Percentiles rank a stretch among this genome's conserved stretches.
These are phyloP conservation scores for Leishmania gerbilli DNA, from an alignment of 208 protist species.

Conservation along the genomic window DNA sequence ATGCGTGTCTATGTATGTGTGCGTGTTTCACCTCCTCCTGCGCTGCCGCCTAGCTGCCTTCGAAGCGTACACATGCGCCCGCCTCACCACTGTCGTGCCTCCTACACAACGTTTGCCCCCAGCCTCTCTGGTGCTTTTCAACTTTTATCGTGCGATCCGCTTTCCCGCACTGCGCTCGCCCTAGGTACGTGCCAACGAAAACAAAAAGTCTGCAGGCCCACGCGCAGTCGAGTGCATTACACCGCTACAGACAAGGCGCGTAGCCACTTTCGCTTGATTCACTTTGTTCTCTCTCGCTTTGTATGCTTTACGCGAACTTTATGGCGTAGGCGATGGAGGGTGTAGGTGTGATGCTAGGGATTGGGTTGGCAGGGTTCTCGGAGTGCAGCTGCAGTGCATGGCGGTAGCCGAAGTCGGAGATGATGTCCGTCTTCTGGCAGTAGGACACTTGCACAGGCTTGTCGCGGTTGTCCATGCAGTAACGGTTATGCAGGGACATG, in stretches of 20 bases:
- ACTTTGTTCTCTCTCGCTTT: neutral
- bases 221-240: neutral
- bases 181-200: no score
- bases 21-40: neutral
- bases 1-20: neutral
- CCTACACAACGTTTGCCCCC: neutral
- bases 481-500: conserved; percentile 43
- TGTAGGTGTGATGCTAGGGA: conserved; percentile 23
- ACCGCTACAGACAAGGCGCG: neutral
- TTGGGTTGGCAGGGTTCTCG: conserved; percentile 65
- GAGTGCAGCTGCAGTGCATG: conserved; percentile 56
- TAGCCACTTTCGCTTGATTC: neutral
- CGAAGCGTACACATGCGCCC: neutral
- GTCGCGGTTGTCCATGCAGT: conserved; percentile 57
- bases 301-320: conserved; percentile 18
- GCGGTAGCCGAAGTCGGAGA: conserved; percentile 64
- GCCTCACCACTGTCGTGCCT: neutral
- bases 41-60: neutral
- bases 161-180: neutral
- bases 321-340: conserved; percentile 27
- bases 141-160: neutral
- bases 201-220: neutral
- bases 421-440: conserved; percentile 58
- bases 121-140: neutral
- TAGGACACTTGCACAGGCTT: conserved; percentile 68